These are phyloP conservation scores for Colletotrichum ledebouriae DNA, from an alignment of 2,329 filamentous ascomycete species.

Conservation along the genomic window DNA sequence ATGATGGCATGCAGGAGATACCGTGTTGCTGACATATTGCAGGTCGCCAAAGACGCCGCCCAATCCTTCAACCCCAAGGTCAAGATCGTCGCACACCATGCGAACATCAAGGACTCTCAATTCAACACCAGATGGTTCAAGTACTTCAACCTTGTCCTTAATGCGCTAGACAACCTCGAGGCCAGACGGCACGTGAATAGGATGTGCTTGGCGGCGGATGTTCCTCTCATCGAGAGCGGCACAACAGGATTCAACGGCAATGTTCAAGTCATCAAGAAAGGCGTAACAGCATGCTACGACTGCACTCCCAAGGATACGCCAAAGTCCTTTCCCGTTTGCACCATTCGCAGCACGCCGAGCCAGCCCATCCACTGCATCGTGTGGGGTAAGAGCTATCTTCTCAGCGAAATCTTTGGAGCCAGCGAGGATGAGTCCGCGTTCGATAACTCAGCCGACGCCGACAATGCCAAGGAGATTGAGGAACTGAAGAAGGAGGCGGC, in stretches of 20 bases:
- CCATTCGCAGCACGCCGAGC: constrained; percentile 94
- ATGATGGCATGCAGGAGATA: constrained; percentile 17
- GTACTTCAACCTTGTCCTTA: constrained; percentile 89
- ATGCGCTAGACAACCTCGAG: constrained; percentile 95
- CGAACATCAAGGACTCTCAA: constrained; percentile 90
- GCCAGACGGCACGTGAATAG: constrained; percentile 95
- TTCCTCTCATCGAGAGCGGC: constrained; percentile 94
- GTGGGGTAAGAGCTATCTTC: constrained; percentile 96
- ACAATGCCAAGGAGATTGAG: constrained; percentile 89
- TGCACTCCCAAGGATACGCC: constrained; percentile 91
- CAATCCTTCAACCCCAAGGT: constrained; percentile 90
- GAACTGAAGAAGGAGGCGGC: constrained; percentile 88
- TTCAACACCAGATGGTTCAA: constrained; percentile 93
- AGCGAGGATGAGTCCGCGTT: constrained; percentile 89
- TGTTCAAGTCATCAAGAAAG: constrained; percentile 95
- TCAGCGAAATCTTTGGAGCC: constrained; percentile 93
- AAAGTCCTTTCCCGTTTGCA: constrained; percentile 96
- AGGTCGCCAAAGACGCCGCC: constrained; percentile 94
- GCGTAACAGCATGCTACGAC: constrained; percentile 94
- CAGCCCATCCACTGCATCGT: constrained; percentile 99
- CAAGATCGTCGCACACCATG: constrained; percentile 89
- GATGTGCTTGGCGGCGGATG: constrained; percentile 93
- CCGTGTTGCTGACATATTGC: constrained; percentile 39
- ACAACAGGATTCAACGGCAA: constrained; percentile 98
- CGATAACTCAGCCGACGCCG: constrained; percentile 82